phyloP scores from a whole-genome alignment of 2,329 filamentous ascomycete species.

The Penicillium decumbens region DNA sequence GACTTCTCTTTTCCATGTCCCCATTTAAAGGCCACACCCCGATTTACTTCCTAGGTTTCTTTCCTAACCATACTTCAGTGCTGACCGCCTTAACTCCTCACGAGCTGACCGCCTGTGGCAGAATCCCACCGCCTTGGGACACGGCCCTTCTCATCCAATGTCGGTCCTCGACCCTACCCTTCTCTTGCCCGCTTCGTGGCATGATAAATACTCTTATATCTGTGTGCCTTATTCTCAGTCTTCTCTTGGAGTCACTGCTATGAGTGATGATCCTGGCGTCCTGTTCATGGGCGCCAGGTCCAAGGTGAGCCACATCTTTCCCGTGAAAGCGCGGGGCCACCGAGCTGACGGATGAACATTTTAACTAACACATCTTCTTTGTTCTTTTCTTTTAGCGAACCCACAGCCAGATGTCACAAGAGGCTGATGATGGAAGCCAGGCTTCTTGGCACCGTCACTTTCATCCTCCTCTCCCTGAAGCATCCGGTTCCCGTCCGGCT shows the following conservation, averaged over 20 bases:
- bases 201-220: slow-evolving; percentile 2
- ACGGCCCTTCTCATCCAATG: slow-evolving; percentile 11
- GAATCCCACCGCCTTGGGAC: slow-evolving; percentile 12
- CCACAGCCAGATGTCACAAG: slow-evolving; percentile 36
- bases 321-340: slow-evolving; percentile 24
- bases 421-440: slow-evolving; percentile 24
- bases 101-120: background rate
- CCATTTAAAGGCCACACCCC: background rate
- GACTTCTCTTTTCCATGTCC: background rate
- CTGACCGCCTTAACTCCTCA: background rate
- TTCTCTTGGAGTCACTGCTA: slow-evolving; percentile 16
- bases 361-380: slow-evolving; percentile 17
- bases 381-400: slow-evolving; percentile 25
- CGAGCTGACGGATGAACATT: slow-evolving; percentile 3
- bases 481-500: slow-evolving; percentile 16
- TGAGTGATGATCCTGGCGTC: slow-evolving; percentile 37
- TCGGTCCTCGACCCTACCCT: background rate
- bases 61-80: background rate
- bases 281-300: slow-evolving; percentile 37
- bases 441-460: slow-evolving; percentile 26
- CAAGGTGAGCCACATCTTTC: slow-evolving; percentile 31
- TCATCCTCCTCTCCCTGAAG: slow-evolving; percentile 23
- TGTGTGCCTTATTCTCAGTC: background rate
- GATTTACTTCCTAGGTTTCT: background rate
- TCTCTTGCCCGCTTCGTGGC: background rate